Base-by-base conservation (phyloP, 2,329 filamentous ascomycete genomes). In the Penicillium sp. region DNA sequence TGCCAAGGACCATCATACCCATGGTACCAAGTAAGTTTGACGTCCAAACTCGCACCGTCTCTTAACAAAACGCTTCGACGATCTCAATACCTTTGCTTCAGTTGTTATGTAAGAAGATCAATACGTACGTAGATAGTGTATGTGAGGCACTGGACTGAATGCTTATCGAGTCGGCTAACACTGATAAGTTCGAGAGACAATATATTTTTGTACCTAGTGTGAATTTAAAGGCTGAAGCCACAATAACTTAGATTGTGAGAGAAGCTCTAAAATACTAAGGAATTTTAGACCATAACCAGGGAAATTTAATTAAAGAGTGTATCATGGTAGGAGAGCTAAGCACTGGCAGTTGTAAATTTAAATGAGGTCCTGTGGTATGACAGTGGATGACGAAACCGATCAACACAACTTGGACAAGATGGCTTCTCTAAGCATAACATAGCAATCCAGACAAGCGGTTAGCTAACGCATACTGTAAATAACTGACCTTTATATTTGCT, bases 301-400 rank as follows among this genome's bases (percentile, higher is more conserved):
- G 13, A 3, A 8, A 3, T 41, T 15, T 13, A 41, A 3, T 41
- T 5, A 11, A 15, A 41, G 13, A 41, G 35, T 41, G 1, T 15
- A 41, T 15, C 9, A 15, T 15, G 35, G 2, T 7, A 50, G 23
- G 30, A 50, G 23, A 50, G 23, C 26, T 30, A 26, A n/a, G 7
- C 29, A 5, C n/a, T 29, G 15, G 13, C 15, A 50, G 13, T n/a
- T 8, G 35, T 13, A 6, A 5, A n/a, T 5, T 49, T 49, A 15
- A 50, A 31, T 31, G 29, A 15, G 50, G 5, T 41, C 29, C 31
- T 57, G 46, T 21, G 38, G 38, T 38, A 57, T 57, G 55, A 57
- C 55, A 57, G 7, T 31, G 11, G 48, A 52, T 58, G 56, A 58
- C 56, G 56, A 58, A 58, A 46, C 47, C 7, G 5, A 29, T 26